Evolutionary conservation across 805 yeast species (phyloP), one percentile per base, ranked within the genome.

Genomic region (Ogataea henricii): DNA sequence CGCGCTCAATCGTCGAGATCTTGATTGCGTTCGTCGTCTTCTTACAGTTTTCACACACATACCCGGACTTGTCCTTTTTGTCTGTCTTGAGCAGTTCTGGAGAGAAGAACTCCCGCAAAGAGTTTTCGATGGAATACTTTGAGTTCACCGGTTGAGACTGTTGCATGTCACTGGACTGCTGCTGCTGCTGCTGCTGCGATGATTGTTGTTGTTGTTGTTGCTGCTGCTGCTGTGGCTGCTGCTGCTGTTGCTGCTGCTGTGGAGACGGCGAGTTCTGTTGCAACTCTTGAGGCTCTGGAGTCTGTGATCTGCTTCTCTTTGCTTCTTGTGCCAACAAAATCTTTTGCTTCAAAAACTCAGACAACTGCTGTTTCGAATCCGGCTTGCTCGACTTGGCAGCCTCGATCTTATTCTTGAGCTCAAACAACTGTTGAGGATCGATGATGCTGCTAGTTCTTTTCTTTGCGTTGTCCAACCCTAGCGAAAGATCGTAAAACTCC

Each of bases 401-500:
- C 37, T 59, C 62, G 40, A 64, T 64, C 51, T 62, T 60, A 37
- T 58, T 53, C 43, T 53, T 62, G 29, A 63, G 51, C 46, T 54
- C 63, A 40, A 45, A 47, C 38, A 66, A 45, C 43, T 64, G 64
- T 21, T 54, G 52, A 3, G 63, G 54, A 43, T 62, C 65, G n/a
- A 64, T 45, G 33, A 62, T 49, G 27, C 63, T 55, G 49, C 66
- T 60, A 29, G 65, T 56, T 40, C 71, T 71, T 56, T 70, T 81
- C 55, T 72, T 79, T 53, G 67, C 68, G 41, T 76, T 74, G 41
- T 80, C 81, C 53, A 94, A 73, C 42, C 94, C 91, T 42, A 94
- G 75, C 6, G 96, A 87, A 47, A 94, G 73, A 69, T 94, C 99
- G 64, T 91, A 91, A 60, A 94, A 87, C 60, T 94, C 97, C 68